Conservation (phyloP, 78 protist species). For the Pigoraptor vietnamica region DNA sequence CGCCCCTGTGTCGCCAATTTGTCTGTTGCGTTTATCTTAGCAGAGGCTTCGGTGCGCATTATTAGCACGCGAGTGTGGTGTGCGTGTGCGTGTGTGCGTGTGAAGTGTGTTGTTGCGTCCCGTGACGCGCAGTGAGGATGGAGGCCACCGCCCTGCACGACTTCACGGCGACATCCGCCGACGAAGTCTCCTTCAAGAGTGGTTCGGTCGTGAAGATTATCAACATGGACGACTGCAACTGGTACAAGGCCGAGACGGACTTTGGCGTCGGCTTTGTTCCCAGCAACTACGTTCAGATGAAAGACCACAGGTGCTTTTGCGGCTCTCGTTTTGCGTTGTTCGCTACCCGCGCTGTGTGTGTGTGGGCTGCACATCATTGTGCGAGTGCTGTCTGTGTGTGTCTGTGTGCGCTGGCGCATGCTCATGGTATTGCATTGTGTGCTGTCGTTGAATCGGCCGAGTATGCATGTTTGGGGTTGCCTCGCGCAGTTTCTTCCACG, state of each 20-base stretch:
- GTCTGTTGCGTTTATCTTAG: too few relatives aligned
- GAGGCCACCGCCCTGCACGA: conserved; percentile 3
- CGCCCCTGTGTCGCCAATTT: too few relatives aligned
- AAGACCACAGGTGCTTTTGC: neutral
- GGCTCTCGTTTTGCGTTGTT: neutral
- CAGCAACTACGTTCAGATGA: neutral
- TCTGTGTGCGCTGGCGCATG: too few relatives aligned
- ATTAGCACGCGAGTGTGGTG: too few relatives aligned
- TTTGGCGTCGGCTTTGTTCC: neutral
- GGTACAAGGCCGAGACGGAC: conserved; percentile 6
- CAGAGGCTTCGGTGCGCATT: too few relatives aligned
- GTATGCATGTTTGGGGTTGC: too few relatives aligned
- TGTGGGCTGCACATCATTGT: neutral
- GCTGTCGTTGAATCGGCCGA: too few relatives aligned
- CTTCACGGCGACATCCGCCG: neutral
- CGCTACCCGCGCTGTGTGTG: neutral
- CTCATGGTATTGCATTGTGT: too few relatives aligned
- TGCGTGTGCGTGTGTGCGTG: too few relatives aligned
- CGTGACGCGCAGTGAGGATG: neutral
- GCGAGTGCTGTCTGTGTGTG: neutral
- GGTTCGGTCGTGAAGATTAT: neutral
- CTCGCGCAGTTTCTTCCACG: neutral
- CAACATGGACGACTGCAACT: neutral
- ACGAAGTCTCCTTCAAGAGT: neutral
- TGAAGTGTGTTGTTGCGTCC: neutral